Evolutionary conservation across 345 rosid genomes (phyloP).

Genomic region (Raphanus raphanistrum): DNA sequence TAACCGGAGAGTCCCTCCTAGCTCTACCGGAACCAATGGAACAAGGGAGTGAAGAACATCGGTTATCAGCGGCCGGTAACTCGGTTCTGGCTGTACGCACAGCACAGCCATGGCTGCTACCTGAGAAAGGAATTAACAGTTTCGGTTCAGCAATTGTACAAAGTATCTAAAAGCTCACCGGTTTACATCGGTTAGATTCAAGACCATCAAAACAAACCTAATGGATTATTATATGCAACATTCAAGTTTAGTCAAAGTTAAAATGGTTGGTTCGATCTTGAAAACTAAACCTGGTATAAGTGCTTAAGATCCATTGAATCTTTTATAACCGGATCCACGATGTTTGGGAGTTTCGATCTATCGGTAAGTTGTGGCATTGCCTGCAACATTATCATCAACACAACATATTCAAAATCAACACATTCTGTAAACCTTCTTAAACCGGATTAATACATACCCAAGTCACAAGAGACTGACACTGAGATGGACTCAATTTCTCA

Average conservation of each 20-base stretch:
- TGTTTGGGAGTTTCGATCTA: conserved; percentile 75
- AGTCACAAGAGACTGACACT: conserved; percentile 87
- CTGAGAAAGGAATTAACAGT: conserved; percentile 41
- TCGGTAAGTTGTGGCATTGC: conserved; percentile 98
- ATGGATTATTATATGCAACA: conserved; percentile 50
- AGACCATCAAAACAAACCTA: not conserved
- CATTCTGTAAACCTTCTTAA: not conserved
- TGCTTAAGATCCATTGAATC: conserved; percentile 78
- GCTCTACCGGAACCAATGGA: conserved; percentile 74
- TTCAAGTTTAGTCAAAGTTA: conserved; percentile 45
- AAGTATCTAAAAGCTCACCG: conserved; percentile 12
- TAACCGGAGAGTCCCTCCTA: conserved; percentile 75
- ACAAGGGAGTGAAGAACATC: conserved; percentile 87
- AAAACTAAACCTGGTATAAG: conserved; percentile 72
- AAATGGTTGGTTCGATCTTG: not conserved
- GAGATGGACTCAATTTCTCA: conserved; percentile 75
- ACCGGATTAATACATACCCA: conserved; percentile 55
- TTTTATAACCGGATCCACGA: conserved; percentile 74
- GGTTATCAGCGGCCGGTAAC: conserved; percentile 80
- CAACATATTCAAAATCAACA: conserved; percentile 51
- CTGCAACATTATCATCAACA: conserved; percentile 40
- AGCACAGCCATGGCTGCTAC: conserved; percentile 95
- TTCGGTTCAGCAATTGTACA: not conserved
- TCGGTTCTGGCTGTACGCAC: conserved; percentile 89
- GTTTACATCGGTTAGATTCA: not conserved